Evolutionary conservation across 495 filamentous ascomycete species (phyloP).

Genomic region (Aspergillus coremiiformis): DNA sequence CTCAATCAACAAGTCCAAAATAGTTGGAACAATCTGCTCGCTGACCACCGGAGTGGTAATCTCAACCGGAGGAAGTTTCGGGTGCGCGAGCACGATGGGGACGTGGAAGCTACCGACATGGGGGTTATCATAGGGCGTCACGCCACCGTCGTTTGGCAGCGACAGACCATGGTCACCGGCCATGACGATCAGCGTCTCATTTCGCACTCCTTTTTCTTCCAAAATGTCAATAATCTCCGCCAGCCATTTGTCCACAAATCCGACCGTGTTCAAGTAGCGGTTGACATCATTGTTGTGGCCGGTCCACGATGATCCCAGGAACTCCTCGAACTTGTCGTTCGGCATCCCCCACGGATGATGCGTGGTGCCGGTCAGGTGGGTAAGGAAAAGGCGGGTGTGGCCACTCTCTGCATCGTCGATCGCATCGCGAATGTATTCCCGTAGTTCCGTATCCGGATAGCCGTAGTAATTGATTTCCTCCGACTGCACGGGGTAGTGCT

Average conservation of each 20-base stretch:
- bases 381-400: constrained; percentile 40
- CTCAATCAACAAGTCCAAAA: constrained; percentile 42
- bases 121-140: constrained; percentile 45
- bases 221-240: constrained; percentile 38
- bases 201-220: constrained; percentile 39
- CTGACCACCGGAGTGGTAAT: constrained; percentile 38
- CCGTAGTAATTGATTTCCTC: constrained; percentile 45
- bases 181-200: constrained; percentile 44
- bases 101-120: constrained; percentile 45
- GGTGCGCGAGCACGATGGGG: constrained; percentile 44
- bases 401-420: constrained; percentile 37
- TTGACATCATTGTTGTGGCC: constrained; percentile 31
- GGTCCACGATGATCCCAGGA: constrained; percentile 18
- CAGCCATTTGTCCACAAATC: constrained; percentile 40
- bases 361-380: constrained; percentile 43
- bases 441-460: constrained; percentile 38
- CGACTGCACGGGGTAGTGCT: constrained; percentile 29
- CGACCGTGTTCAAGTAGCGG: constrained; percentile 36
- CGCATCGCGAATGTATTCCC: constrained; percentile 41
- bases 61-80: constrained; percentile 35
- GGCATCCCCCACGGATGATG: constrained; percentile 43
- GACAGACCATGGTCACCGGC: constrained; percentile 43
- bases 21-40: constrained; percentile 41
- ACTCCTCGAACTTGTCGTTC: constrained; percentile 25
- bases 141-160: constrained; percentile 36